Evolutionary conservation across 257 asterid genomes (phyloP), one percentile per base, ranked within the genome.

Genomic region (Lithospermum erythrorhizon): DNA sequence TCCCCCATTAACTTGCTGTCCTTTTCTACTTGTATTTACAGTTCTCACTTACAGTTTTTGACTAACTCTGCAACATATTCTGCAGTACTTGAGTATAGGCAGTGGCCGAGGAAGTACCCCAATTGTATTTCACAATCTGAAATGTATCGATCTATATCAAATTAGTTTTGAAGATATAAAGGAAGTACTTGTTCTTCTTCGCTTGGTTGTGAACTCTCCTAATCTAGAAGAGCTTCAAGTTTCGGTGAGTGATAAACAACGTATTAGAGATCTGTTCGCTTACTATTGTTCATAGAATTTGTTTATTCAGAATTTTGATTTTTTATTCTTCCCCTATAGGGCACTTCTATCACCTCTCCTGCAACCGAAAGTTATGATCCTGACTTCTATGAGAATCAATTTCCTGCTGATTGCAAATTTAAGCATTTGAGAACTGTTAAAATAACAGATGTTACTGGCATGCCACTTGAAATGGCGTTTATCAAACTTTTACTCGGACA

Each of bases 111-210:
- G 69, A 48, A 71, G 79, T 70, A 74, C 59, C 32, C 76, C 74
- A 3, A 72, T 82, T 55, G 72, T 65, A 21, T 81, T 75, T 67
- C 67, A 69, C 70, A 82, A 73, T 57, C 78, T 93, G 59, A 84
- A 82, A 81, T 76, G 59, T 66, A 70, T 93, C 22, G 95, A 93
- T 79, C 76, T 93, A 58, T 68, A 86, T 73, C 95, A 86, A 84
- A 89, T 86, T 66, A 79, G 85, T 74, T 93, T 93, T 68, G 99
- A 83, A 62, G 95, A 89, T 72, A 23, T 53, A 60, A 78, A 87
- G 55, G 97, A 93, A 76, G 83, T 86, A 15, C 60, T 71, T 29
- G 86, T 83, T 16, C 79, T 93, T 76, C 84, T 89, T 75, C 89
- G 79, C 76, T 72, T 93, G 78, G 72, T 93, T 41, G 79, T 73